Percentiles rank a stretch among this genome's conserved stretches.
Evolutionary conservation across 305 asterid genomes (phyloP).

Genomic region (Withania somnifera): DNA sequence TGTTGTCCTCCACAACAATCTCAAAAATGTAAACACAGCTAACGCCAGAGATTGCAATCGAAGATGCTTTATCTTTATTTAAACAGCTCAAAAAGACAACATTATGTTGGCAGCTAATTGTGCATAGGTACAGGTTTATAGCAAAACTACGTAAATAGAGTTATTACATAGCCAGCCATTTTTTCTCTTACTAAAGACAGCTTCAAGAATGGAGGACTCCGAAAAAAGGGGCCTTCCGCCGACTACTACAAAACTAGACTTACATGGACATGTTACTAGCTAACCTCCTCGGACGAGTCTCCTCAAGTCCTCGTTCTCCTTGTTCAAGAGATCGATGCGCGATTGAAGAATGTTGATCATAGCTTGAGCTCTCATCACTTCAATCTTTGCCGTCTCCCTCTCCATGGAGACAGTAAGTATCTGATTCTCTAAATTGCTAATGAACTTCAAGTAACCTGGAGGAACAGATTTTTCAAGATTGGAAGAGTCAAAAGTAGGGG

Average conservation of each 20-base stretch:
- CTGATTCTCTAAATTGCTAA: constrained; percentile 73
- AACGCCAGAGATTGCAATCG: background rate
- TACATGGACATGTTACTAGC: background rate
- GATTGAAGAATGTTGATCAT: constrained; percentile 80
- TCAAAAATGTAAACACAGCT: too few species aligned
- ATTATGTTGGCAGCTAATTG: background rate
- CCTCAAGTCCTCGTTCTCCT: constrained; percentile 54
- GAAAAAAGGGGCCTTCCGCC: background rate
- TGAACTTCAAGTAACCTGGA: constrained; percentile 77
- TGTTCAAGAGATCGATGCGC: constrained; percentile 36
- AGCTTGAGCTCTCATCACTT: constrained; percentile 87
- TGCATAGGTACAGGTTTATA: background rate
- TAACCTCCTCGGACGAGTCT: constrained; percentile 32
- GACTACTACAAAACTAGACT: constrained; percentile 29
- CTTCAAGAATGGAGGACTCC: background rate
- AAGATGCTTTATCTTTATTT: background rate
- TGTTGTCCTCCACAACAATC: too few species aligned
- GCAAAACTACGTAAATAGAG: background rate
- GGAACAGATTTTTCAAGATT: constrained; percentile 83
- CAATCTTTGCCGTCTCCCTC: constrained; percentile 73
- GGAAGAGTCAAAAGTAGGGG: constrained; percentile 56
- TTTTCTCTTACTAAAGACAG: background rate
- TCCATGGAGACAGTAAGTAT: constrained; percentile 73
- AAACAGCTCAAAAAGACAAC: background rate
- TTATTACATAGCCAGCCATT: constrained; percentile 2